phyloP scores from a whole-genome alignment of 768 basidiomycete species.

The Russula earlei region DNA sequence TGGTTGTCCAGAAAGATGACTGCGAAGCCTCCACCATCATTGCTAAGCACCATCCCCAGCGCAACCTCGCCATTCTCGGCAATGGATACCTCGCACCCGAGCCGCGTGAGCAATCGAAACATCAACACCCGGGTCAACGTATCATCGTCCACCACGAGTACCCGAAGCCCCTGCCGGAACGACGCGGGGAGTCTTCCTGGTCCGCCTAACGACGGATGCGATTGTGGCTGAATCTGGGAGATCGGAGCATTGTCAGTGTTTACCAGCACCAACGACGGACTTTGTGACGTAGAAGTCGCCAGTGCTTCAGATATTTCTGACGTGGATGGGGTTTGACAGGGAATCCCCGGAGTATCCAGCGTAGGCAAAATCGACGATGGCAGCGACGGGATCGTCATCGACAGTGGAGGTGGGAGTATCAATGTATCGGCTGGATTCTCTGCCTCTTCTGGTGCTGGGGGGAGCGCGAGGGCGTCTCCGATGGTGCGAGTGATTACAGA shows the following conservation, averaged over 20 bases:
- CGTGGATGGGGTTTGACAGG: background rate
- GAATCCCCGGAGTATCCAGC: background rate
- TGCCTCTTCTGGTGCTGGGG: constrained; percentile 1
- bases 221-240: background rate
- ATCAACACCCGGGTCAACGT: constrained; percentile 70
- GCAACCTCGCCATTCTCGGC: constrained; percentile 82
- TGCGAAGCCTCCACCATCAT: constrained; percentile 27
- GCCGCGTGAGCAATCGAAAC: constrained; percentile 64
- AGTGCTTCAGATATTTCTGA: background rate
- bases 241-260: background rate
- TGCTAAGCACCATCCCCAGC: constrained; percentile 57
- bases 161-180: constrained; percentile 46
- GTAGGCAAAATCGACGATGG: background rate
- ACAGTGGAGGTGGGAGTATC: background rate
- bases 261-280: background rate
- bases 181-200: constrained; percentile 1
- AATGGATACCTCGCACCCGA: constrained; percentile 68
- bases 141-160: constrained; percentile 82
- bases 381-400: background rate
- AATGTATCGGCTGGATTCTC: constrained; percentile 4
- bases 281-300: background rate
- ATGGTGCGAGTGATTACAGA: constrained; percentile 35
- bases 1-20: constrained; percentile 61
- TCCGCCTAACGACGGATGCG: constrained; percentile 1
- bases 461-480: constrained; percentile 23